These are phyloP conservation scores for Lantana camara DNA, from an alignment of 257 asterid species.

Conservation along the genomic window DNA sequence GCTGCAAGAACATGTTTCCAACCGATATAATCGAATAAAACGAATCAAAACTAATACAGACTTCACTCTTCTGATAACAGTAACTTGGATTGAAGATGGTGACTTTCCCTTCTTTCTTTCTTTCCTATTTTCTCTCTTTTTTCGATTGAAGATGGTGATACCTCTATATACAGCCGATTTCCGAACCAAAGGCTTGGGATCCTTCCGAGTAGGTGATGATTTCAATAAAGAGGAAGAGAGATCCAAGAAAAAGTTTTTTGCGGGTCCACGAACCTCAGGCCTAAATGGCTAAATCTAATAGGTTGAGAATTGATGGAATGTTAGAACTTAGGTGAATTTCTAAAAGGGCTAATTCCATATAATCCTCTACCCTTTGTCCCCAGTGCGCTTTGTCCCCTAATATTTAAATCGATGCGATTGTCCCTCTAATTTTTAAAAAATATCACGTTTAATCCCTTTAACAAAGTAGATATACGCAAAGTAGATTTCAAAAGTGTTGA, in stretches of 20 bases:
- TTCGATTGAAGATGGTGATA: not conserved
- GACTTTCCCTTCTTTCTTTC: too few species aligned
- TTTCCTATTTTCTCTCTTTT: too few species aligned
- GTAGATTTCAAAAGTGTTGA: too few species aligned
- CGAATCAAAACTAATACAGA: not conserved
- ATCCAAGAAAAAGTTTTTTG: slow-evolving; percentile 16
- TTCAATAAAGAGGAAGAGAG: slow-evolving; percentile 4
- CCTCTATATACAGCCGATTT: slow-evolving; percentile 10
- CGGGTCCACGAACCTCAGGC: slow-evolving; percentile 11
- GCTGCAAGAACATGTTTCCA: not conserved
- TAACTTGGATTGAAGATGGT: not conserved
- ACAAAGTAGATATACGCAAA: too few species aligned
- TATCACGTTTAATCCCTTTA: too few species aligned
- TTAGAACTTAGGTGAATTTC: too few species aligned
- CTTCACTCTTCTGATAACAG: not conserved
- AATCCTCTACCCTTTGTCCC: too few species aligned
- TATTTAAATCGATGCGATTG: too few species aligned
- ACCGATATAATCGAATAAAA: not conserved
- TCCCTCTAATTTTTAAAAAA: too few species aligned
- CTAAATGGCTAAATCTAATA: not conserved
- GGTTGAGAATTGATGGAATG: slow-evolving; percentile 23
- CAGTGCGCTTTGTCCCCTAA: too few species aligned
- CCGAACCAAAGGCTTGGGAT: not conserved
- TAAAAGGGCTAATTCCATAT: too few species aligned
- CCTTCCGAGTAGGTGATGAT: not conserved